A percentile compares a stretch with the other conserved stretches of the same genome.
phyloP scores from a whole-genome alignment of 2,329 filamentous ascomycete genomes.

The Decorospora gaudefroyi region DNA sequence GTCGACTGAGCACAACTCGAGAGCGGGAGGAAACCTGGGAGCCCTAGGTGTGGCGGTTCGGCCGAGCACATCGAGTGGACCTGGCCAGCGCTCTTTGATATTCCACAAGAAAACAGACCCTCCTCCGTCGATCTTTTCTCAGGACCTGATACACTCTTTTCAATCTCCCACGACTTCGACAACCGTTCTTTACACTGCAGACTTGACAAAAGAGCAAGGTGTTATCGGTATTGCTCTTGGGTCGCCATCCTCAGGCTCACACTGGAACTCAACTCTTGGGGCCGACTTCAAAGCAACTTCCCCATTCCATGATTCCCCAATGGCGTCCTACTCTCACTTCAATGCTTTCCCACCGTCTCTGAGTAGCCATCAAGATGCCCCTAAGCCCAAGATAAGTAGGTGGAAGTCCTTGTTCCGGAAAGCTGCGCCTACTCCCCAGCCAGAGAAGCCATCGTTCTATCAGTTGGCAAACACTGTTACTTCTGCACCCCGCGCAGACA shows the following conservation, averaged over 20 bases:
- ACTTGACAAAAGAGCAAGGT: conserved; percentile 36
- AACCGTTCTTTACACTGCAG: conserved; percentile 38
- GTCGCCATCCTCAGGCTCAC: conserved; percentile 43
- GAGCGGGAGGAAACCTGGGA: conserved; percentile 32
- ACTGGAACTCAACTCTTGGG: conserved; percentile 36
- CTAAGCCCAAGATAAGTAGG: conserved; percentile 45
- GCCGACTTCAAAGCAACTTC: conserved; percentile 13
- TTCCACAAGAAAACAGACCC: conserved; percentile 46
- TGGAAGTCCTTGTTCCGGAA: conserved; percentile 50
- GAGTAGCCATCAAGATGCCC: conserved; percentile 18
- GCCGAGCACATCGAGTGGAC: conserved; percentile 44
- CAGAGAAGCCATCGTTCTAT: conserved; percentile 43
- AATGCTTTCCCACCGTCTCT: conserved; percentile 16
- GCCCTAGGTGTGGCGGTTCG: conserved; percentile 39
- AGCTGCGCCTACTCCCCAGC: conserved; percentile 26
- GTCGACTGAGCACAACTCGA: conserved; percentile 34
- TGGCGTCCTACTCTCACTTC: conserved; percentile 11
- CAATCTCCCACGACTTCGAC: conserved; percentile 37
- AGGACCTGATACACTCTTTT: conserved; percentile 33
- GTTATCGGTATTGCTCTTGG: conserved; percentile 49
- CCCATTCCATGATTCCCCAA: conserved; percentile 14
- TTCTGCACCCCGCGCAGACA: conserved; percentile 35
- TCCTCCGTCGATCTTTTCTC: conserved; percentile 30
- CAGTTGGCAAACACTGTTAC: conserved; percentile 37
- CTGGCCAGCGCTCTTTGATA: conserved; percentile 39